Evolutionary conservation across 2,329 filamentous ascomycete species (phyloP).

Genomic region (Xylariaceae sp.): DNA sequence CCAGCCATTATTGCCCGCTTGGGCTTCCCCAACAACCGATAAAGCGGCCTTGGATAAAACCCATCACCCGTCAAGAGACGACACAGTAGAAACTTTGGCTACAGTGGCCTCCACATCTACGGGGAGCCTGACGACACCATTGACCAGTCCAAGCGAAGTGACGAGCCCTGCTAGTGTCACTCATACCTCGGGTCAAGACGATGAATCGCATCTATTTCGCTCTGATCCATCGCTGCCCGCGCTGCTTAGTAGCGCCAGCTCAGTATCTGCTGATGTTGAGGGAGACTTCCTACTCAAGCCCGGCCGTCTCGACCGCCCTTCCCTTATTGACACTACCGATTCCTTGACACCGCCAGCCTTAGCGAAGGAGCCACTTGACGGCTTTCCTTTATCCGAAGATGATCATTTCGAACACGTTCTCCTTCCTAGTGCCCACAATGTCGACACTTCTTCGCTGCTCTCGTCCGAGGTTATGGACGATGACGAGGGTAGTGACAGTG

Average conservation of each 20-base stretch:
- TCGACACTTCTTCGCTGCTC: conserved; percentile 14
- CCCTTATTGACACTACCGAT: conserved; percentile 48
- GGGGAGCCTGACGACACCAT: conserved; percentile 42
- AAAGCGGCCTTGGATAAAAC: conserved; percentile 30
- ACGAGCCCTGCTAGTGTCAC: conserved; percentile 43
- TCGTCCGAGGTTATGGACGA: conserved; percentile 28
- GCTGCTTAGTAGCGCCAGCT: conserved; percentile 59
- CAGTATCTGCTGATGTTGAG: conserved; percentile 59
- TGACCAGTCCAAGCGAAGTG: conserved; percentile 52
- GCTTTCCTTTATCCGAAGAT: conserved; percentile 41
- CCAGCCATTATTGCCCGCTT: conserved; percentile 1
- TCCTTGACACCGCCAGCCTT: conserved; percentile 51
- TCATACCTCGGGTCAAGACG: conserved; percentile 33
- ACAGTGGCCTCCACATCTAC: conserved; percentile 52
- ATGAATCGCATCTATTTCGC: conserved; percentile 49
- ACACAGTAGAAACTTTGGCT: conserved; percentile 40
- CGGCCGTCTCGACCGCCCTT: conserved; percentile 38
- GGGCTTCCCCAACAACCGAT: conserved; percentile 39
- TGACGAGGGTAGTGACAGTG: conserved; percentile 50
- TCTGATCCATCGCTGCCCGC: conserved; percentile 63
- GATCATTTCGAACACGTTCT: conserved; percentile 23
- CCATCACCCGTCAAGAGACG: conserved; percentile 32
- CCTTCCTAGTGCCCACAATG: conserved; percentile 13
- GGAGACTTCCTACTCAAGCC: conserved; percentile 53
- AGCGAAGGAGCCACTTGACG: conserved; percentile 40